Conservation (phyloP, 306 rosid genomes). For the Lathyrus aphaca region DNA sequence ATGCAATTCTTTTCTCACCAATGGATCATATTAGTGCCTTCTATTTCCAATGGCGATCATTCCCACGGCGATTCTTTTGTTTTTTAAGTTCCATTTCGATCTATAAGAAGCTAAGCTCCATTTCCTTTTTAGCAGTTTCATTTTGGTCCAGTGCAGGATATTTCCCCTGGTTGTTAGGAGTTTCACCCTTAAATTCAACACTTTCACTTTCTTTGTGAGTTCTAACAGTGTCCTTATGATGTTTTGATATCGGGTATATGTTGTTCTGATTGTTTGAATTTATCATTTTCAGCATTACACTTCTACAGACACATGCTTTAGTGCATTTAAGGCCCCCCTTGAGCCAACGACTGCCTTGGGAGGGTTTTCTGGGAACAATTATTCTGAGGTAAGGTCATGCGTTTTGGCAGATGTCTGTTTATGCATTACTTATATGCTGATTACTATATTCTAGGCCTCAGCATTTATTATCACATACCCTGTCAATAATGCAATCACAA, state of each 20-base stretch:
- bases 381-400: slow-evolving; percentile 69
- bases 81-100: too few species aligned
- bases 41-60: background rate
- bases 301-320: slow-evolving; percentile 89
- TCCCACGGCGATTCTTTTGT: background rate
- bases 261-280: slow-evolving; percentile 34
- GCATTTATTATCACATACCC: slow-evolving; percentile 92
- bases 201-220: background rate
- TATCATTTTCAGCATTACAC: slow-evolving; percentile 72
- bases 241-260: slow-evolving; percentile 20
- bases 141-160: too few species aligned
- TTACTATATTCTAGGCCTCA: slow-evolving; percentile 72
- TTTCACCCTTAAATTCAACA: background rate
- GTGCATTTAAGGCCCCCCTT: slow-evolving; percentile 96
- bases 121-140: too few species aligned
- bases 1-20: background rate
- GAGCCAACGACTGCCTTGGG: slow-evolving; percentile 93
- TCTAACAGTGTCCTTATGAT: slow-evolving; percentile 9
- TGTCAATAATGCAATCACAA: slow-evolving; percentile 77
- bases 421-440: slow-evolving; percentile 39
- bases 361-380: slow-evolving; percentile 89
- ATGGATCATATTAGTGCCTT: background rate
- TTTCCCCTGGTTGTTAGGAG: background rate
- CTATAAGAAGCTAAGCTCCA: too few species aligned
- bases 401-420: slow-evolving; percentile 33